Conservation (phyloP, 306 rosid genomes). For the Vigna mungo region DNA sequence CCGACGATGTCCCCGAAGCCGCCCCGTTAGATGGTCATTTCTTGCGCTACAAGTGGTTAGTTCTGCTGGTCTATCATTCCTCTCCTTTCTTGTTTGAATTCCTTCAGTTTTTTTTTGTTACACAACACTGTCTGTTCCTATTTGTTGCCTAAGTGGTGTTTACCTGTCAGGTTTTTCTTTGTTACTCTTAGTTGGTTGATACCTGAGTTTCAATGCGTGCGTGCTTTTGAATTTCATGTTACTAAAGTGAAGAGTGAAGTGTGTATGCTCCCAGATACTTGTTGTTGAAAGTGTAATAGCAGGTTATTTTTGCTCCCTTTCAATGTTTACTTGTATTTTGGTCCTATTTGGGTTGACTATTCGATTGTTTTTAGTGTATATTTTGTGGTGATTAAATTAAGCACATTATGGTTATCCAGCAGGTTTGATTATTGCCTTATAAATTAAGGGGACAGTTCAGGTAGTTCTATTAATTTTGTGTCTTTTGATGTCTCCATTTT, state of each 20-base stretch:
- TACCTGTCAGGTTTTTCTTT: background rate
- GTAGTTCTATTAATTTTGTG: background rate
- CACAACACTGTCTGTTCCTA: background rate
- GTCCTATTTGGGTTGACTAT: too few relatives aligned
- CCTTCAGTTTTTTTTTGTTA: too few relatives aligned
- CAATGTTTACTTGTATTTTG: background rate
- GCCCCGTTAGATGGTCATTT: conserved; percentile 83
- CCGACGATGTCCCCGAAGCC: conserved; percentile 82
- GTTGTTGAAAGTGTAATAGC: background rate
- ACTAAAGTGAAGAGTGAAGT: background rate
- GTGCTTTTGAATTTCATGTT: background rate
- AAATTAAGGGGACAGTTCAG: too few relatives aligned
- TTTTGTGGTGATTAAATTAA: background rate
- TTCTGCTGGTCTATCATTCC: background rate
- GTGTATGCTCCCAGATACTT: background rate
- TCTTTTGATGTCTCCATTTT: background rate
- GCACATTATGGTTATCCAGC: background rate
- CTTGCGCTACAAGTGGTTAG: conserved; percentile 94
- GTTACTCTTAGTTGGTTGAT: background rate
- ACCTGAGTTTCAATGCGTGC: conserved; percentile 9
- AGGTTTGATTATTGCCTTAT: background rate
- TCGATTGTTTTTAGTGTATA: background rate
- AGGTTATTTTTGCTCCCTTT: background rate
- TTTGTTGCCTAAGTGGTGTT: background rate
- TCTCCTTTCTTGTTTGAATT: background rate